Percentiles rank a stretch among this genome's conserved stretches.
Conservation (phyloP, 768 basidiomycete species). For the Pleurotus tuoliensis region DNA sequence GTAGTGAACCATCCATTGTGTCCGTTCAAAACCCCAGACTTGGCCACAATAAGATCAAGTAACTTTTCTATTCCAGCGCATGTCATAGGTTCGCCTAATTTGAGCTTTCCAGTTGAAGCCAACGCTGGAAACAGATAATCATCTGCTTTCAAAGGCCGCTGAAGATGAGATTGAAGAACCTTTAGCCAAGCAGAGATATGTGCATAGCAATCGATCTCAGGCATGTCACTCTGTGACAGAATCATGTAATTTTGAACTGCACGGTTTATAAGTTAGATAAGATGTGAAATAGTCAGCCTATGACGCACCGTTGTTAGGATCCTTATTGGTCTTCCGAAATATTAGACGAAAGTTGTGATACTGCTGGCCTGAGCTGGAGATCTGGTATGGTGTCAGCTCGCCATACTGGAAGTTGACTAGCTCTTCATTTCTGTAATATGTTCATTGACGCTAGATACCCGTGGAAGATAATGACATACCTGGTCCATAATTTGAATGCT, state of each 20-base stretch:
- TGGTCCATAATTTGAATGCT: slow-evolving; percentile 15
- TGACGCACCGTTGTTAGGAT: slow-evolving; percentile 14
- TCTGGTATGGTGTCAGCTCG: slow-evolving; percentile 9
- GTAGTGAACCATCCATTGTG: slow-evolving; percentile 18
- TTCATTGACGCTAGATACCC: not conserved
- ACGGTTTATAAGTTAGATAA: not conserved
- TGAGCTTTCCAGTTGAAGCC: slow-evolving; percentile 17
- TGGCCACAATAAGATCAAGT: slow-evolving; percentile 16
- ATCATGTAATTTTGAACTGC: slow-evolving; percentile 12
- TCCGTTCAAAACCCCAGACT: slow-evolving; percentile 12
- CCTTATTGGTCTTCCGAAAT: slow-evolving; percentile 19
- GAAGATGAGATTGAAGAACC: slow-evolving; percentile 8
- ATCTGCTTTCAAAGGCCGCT: slow-evolving; percentile 8
- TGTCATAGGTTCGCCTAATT: slow-evolving; percentile 18
- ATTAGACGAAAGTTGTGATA: slow-evolving; percentile 15
- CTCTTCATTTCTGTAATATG: slow-evolving; percentile 13
- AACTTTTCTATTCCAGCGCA: slow-evolving; percentile 18
- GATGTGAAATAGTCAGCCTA: not conserved
- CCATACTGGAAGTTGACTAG: slow-evolving; percentile 13
- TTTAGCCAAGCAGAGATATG: slow-evolving; percentile 12
- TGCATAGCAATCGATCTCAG: slow-evolving; percentile 16
- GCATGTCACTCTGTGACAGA: slow-evolving; percentile 10
- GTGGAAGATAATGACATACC: slow-evolving; percentile 7
- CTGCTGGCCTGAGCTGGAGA: slow-evolving; percentile 6
- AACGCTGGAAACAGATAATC: slow-evolving; percentile 21